Percentiles rank a stretch among this genome's conserved stretches.
Evolutionary conservation across 805 yeast genomes (phyloP).

Genomic region (Danielozyma ontarioensis): DNA sequence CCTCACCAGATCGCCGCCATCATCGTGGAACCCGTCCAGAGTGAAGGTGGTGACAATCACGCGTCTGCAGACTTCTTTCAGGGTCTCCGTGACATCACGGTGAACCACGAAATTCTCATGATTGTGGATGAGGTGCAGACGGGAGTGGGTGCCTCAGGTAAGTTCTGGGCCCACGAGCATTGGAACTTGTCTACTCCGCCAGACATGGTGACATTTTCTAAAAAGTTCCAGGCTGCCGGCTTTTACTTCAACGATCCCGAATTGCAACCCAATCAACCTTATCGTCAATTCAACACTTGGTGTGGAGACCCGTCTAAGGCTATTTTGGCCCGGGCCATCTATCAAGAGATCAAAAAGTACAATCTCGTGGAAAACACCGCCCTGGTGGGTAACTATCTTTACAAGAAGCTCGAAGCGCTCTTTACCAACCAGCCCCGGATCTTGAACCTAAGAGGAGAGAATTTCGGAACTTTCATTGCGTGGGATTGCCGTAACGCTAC

Average conservation of each 20-base stretch:
- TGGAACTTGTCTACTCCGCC: slow-evolving; percentile 59
- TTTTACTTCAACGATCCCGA: slow-evolving; percentile 58
- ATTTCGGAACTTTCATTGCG: slow-evolving; percentile 62
- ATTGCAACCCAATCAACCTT: slow-evolving; percentile 55
- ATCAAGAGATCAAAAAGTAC: slow-evolving; percentile 47
- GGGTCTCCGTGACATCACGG: slow-evolving; percentile 54
- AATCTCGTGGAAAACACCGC: slow-evolving; percentile 45
- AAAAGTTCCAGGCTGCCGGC: slow-evolving; percentile 71
- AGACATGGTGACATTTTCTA: slow-evolving; percentile 66
- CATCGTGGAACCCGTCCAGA: slow-evolving; percentile 58
- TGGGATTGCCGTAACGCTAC: slow-evolving; percentile 47
- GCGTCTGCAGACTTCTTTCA: slow-evolving; percentile 60
- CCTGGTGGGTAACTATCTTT: slow-evolving; percentile 52
- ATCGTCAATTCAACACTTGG: slow-evolving; percentile 75
- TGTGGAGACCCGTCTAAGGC: slow-evolving; percentile 73
- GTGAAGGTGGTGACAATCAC: slow-evolving; percentile 77
- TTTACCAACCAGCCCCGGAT: slow-evolving; percentile 39
- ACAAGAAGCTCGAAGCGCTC: slow-evolving; percentile 33
- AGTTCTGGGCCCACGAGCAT: slow-evolving; percentile 70
- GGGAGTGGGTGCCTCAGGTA: slow-evolving; percentile 71
- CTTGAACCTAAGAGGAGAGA: slow-evolving; percentile 55
- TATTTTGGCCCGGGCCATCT: slow-evolving; percentile 56
- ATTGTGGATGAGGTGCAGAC: slow-evolving; percentile 73
- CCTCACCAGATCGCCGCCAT: slow-evolving; percentile 47
- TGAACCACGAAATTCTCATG: slow-evolving; percentile 52